phyloP scores from a whole-genome alignment of 148 eudicot genomes.

The Chenopodium formosanum region DNA sequence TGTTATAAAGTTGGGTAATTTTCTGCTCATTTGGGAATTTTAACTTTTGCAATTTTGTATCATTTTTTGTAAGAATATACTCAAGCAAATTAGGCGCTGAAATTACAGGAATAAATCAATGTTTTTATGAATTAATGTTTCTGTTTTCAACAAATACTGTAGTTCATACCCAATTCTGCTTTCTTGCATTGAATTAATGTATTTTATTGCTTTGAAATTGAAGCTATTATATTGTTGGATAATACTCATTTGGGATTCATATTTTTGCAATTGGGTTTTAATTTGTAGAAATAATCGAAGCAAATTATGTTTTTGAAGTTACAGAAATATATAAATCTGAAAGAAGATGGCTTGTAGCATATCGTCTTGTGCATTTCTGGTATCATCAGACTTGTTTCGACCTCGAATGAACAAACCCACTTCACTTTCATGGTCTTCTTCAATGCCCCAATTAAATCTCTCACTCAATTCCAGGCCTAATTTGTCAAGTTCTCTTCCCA shows the following conservation, averaged over 20 bases:
- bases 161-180: background rate
- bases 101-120: too few species aligned
- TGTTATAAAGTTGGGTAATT: background rate
- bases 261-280: background rate
- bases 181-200: background rate
- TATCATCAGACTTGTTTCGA: constrained; percentile 37
- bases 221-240: background rate
- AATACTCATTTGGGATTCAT: background rate
- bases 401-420: constrained; percentile 35
- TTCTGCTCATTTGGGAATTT: background rate
- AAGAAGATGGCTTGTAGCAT: constrained; percentile 43
- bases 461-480: constrained; percentile 32
- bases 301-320: constrained; percentile 5
- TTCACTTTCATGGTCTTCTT: constrained; percentile 66
- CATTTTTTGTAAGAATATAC: background rate
- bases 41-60: background rate
- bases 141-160: too few species aligned
- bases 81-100: too few species aligned
- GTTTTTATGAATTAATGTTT: too few species aligned
- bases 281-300: background rate
- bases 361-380: constrained; percentile 39
- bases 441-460: constrained; percentile 47
- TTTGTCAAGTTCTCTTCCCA: constrained; percentile 26
- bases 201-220: background rate
- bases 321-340: background rate